Base-by-base conservation (phyloP, 2,329 filamentous ascomycete genomes). In the Aspergillus sp. region DNA sequence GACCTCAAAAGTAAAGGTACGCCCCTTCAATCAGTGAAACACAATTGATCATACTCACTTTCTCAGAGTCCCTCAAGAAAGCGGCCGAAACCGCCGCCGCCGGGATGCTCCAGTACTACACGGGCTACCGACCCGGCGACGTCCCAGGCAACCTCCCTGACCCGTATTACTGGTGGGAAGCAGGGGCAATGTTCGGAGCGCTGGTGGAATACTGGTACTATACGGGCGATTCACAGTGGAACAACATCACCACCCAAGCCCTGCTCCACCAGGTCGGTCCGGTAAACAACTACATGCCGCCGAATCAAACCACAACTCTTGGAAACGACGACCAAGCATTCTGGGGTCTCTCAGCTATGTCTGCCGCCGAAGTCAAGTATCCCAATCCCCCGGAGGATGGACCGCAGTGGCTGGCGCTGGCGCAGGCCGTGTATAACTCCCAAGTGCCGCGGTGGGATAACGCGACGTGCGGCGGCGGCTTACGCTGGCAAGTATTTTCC, bases 341-440 rank as follows among this genome's bases (percentile, higher is more conserved):
- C 62, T 84, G 81, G 81, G 81, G 73, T 7, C 76, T 80, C 49
- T 73, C 78, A 30, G 80, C 79, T 38, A 79, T 84, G 73, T 73
- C 78, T 2, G 81, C 81, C 6, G 80, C 80, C 30, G 81, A 84
- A 47, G 50, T 66, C 8, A 69, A 69, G 19, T 72, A 70, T 26
- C 68, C 69, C 10, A 64, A 64, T 16, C 46, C 46, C 4, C 46
- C 46, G 0, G 57, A 75, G 0, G 82, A 80, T 54, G 67, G 85
- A 52, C 84, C 87, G 1, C 84, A 87, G 56, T 95, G 88, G 88
- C 79, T 94, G n/a, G 84, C 85, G 11, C 79, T 95, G 42, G 86
- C 82, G 1, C 87, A 91, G 68, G 87, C 86, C 13, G 87, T 90
- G 1, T 95, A 92, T 71, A 90, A 94, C 73, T 84, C 87, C 47